These are phyloP conservation scores for Colletotrichum eleusines DNA, from an alignment of 2,329 filamentous ascomycete species.

Conservation along the genomic window DNA sequence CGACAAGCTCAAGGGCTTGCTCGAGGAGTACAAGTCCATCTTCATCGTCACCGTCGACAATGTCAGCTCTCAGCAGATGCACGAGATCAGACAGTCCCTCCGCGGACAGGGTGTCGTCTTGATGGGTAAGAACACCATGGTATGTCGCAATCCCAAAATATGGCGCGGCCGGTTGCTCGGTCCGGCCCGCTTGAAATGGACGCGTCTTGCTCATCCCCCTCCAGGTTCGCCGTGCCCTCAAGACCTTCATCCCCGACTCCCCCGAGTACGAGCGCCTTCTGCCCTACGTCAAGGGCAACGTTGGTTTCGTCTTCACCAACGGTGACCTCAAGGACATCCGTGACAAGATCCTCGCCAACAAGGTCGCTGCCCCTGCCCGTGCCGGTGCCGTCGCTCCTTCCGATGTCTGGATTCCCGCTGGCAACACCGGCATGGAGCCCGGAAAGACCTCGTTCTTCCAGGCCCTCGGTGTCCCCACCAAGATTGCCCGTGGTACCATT, in stretches of 20 bases:
- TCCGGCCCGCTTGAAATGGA: background rate
- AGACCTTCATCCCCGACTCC: conserved; percentile 89
- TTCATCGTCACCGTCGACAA: conserved; percentile 99
- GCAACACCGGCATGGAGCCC: conserved; percentile 99
- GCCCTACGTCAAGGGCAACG: conserved; percentile 95
- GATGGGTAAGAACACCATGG: conserved; percentile 99
- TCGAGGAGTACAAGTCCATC: conserved; percentile 96
- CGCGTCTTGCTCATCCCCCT: conserved; percentile 18
- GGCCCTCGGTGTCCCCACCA: conserved; percentile 99
- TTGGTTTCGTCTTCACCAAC: conserved; percentile 99
- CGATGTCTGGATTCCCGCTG: conserved; percentile 95
- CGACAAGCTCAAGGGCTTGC: conserved; percentile 98
- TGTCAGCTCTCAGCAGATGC: conserved; percentile 99
- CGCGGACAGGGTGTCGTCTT: conserved; percentile 93
- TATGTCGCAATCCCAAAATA: conserved; percentile 56
- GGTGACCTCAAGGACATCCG: conserved; percentile 90
- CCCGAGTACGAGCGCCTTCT: conserved; percentile 99
- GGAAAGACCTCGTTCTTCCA: conserved; percentile 99
- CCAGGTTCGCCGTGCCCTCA: conserved; percentile 94
- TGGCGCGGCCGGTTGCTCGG: background rate
- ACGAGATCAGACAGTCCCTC: conserved; percentile 96
- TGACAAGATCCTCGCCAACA: conserved; percentile 95
- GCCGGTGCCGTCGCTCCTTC: conserved; percentile 93
- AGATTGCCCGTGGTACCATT: conserved; percentile 99
- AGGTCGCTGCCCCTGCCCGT: conserved; percentile 97